Base-by-base conservation (phyloP, 371 early-diverging fungal species). In the Batkoa obscura region DNA sequence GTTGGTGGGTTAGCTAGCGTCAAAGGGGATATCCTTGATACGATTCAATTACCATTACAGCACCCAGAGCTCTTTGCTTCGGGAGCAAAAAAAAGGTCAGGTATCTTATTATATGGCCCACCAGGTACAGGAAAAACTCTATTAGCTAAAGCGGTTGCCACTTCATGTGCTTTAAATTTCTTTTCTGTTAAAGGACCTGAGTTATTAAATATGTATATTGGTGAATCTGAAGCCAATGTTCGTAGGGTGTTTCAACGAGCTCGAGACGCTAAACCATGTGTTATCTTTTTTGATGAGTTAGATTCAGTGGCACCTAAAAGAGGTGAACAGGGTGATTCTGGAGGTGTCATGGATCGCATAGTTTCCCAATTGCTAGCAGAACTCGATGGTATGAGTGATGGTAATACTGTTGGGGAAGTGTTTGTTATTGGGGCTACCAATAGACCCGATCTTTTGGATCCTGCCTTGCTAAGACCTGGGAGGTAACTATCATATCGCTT, bases 391-490 rank as follows among this genome's bases (percentile, higher is more conserved):
- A 88, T 94, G 81, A 76, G 78, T 6, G 50, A 50, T 50, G 50
- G 50, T 12, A 15, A 12, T 12, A 50, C 12, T 13, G 80, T 74
- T 0, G 79, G 76, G 4, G 83, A 91, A 61, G 98, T 99, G n/a
- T 98, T 99, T 81, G 98, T 99, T 3, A 97, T 99, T 67, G 99
- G 95, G 43, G 99, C 99, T 0, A 99, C 99, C 9, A 99, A 99
- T 67, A 75, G 99, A 58, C 97, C 98, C 0, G 99, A 99, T 74
- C 70, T 98, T 43, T 69, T 99, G 8, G 99, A 99, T 61, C 87
- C 92, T 10, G 98, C 99, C 0, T 68, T 99, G 49, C 65, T 99
- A 55, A 80, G 99, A 17, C 96, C 98, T 3, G 98, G 98, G 51
- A 61, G 92, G 73, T 72, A 76, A 58, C 60, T 77, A 64, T 60